Conservation (phyloP, 352 stramenopile species). For the Plasmopara muralis region DNA sequence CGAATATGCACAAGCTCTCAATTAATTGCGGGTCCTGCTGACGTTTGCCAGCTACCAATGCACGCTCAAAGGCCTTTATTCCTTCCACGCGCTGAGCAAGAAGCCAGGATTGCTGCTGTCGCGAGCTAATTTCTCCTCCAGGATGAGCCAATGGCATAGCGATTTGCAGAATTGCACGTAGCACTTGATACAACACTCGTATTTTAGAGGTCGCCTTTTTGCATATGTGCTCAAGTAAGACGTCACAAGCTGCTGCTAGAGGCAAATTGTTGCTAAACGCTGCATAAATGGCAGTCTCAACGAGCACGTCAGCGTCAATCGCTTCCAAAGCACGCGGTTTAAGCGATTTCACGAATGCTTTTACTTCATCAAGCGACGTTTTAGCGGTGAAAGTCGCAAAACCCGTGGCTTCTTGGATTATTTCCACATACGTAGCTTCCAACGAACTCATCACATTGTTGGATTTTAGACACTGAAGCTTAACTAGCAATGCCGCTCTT, state of each 20-base stretch:
- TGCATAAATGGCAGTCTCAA: conserved; percentile 50
- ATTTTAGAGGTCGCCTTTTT: conserved; percentile 40
- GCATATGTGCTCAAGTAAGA: conserved; percentile 41
- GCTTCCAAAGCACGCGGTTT: conserved; percentile 17
- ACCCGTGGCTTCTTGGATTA: conserved; percentile 55
- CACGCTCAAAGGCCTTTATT: conserved; percentile 70
- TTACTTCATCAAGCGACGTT: conserved; percentile 33
- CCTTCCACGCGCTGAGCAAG: conserved; percentile 57
- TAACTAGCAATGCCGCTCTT: conserved; percentile 39
- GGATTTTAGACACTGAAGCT: conserved; percentile 62
- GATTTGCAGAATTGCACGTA: conserved; percentile 41
- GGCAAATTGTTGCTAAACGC: conserved; percentile 30
- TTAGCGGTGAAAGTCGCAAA: conserved; percentile 29
- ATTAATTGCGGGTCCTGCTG: conserved; percentile 69
- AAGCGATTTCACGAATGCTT: conserved; percentile 27
- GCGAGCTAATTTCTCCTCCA: conserved; percentile 18
- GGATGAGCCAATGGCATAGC: conserved; percentile 7
- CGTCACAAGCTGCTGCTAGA: conserved; percentile 37
- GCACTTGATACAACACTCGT: conserved; percentile 53
- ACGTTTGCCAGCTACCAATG: conserved; percentile 69
- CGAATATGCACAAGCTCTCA: conserved; percentile 71
- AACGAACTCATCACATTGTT: conserved; percentile 28
- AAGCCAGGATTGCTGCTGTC: conserved; percentile 28
- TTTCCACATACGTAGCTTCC: conserved; percentile 45
- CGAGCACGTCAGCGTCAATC: conserved; percentile 54